Percentiles rank a stretch among this genome's conserved stretches.
Evolutionary conservation across 2,329 filamentous ascomycete genomes (phyloP).

Genomic region (Botrytis fabae): DNA sequence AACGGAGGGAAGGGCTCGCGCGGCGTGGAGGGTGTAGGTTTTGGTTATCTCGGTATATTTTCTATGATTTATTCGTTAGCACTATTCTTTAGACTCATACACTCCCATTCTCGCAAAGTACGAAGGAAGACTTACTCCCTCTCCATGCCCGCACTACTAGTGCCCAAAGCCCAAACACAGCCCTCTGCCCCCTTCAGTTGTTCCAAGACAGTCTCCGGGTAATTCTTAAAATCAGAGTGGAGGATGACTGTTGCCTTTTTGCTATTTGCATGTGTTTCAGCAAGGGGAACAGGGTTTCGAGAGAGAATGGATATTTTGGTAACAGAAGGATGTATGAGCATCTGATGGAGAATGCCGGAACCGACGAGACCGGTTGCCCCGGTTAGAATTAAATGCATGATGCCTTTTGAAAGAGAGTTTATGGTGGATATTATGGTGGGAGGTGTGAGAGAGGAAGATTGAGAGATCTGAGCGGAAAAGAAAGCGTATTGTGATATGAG

Average conservation of each 20-base stretch:
- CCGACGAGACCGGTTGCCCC: constrained; percentile 69
- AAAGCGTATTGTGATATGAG: background rate
- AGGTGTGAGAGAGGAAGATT: background rate
- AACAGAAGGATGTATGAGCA: constrained; percentile 54
- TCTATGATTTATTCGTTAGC: constrained; percentile 36
- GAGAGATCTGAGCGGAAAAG: background rate
- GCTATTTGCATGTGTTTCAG: constrained; percentile 52
- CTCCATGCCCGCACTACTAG: constrained; percentile 58
- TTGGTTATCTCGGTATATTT: constrained; percentile 70
- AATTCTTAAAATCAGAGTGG: constrained; percentile 65
- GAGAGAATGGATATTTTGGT: constrained; percentile 68
- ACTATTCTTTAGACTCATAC: background rate
- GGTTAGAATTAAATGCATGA: constrained; percentile 67
- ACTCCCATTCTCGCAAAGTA: background rate
- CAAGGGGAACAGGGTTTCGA: constrained; percentile 63
- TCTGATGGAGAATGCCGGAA: constrained; percentile 59
- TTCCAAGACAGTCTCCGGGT: constrained; percentile 56
- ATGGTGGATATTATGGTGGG: background rate
- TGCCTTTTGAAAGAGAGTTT: background rate
- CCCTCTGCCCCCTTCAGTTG: constrained; percentile 64
- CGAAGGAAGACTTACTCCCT: constrained; percentile 52
- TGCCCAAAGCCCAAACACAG: constrained; percentile 73
- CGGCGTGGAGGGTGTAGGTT: constrained; percentile 64
- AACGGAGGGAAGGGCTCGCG: constrained; percentile 57
- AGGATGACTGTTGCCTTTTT: constrained; percentile 63